Evolutionary conservation across 1,284 basidiomycete species (phyloP).

Genomic region (Trichosporon ovoides): DNA sequence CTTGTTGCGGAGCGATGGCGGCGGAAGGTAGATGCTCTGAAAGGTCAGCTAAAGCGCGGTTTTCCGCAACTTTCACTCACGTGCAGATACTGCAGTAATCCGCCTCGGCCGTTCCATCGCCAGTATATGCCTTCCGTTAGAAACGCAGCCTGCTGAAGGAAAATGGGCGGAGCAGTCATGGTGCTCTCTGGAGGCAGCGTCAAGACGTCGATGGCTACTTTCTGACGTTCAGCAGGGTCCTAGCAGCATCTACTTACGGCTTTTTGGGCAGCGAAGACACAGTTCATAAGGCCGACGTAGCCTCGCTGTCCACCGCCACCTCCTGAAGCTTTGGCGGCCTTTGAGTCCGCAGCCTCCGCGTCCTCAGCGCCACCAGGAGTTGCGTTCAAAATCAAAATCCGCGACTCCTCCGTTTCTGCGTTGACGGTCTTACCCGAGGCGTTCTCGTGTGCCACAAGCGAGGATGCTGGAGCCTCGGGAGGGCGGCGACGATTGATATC

Average conservation of each 20-base stretch:
- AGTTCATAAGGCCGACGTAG: constrained; percentile 93
- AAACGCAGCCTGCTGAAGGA: constrained; percentile 94
- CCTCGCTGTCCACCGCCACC: constrained; percentile 35
- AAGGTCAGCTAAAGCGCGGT: background rate
- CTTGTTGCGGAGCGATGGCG: constrained; percentile 67
- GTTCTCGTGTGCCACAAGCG: constrained; percentile 15
- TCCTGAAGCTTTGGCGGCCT: constrained; percentile 50
- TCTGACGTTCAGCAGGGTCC: constrained; percentile 53
- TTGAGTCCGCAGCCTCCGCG: constrained; percentile 8
- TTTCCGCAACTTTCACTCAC: constrained; percentile 50
- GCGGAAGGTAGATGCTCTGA: constrained; percentile 86
- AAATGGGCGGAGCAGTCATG: constrained; percentile 66
- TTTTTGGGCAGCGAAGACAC: constrained; percentile 98
- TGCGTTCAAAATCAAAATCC: constrained; percentile 86
- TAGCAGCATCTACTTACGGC: constrained; percentile 54
- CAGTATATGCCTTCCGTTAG: constrained; percentile 93
- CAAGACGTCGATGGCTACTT: constrained; percentile 92
- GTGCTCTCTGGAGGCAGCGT: constrained; percentile 70
- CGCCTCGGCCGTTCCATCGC: constrained; percentile 62
- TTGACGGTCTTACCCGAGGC: constrained; percentile 16
- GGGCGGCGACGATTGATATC: constrained; percentile 75
- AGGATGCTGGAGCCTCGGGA: constrained; percentile 37
- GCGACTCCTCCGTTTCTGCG: constrained; percentile 57
- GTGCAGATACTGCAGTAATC: constrained; percentile 79
- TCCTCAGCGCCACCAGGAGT: constrained; percentile 56